A percentile compares a stretch with the other conserved stretches of the same genome.
phyloP scores from a whole-genome alignment of 257 asterid genomes.

The Coffea canephora region DNA sequence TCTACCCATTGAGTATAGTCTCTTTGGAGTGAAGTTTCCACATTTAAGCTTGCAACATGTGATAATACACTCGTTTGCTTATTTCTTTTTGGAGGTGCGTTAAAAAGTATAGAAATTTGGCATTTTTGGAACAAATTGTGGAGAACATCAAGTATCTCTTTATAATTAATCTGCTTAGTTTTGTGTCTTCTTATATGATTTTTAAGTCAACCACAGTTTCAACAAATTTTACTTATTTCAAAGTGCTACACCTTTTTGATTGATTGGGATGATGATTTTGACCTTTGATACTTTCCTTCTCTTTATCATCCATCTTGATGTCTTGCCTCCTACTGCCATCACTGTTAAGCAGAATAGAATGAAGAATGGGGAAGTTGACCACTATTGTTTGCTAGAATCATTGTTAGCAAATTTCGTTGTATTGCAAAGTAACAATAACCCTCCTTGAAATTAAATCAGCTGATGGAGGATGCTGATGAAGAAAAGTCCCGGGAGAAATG shows the following conservation, averaged over 20 bases:
- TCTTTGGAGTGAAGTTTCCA: too few relatives aligned
- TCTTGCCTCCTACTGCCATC: neutral
- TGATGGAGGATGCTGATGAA: conserved; percentile 48
- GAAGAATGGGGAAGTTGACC: too few relatives aligned
- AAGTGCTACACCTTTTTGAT: too few relatives aligned
- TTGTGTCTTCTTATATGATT: too few relatives aligned
- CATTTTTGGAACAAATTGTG: neutral
- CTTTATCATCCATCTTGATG: neutral
- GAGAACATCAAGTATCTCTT: neutral
- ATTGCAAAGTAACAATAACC: neutral
- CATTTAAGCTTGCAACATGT: too few relatives aligned
- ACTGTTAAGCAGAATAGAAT: neutral
- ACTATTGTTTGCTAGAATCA: too few relatives aligned
- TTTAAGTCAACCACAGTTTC: too few relatives aligned
- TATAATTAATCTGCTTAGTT: too few relatives aligned
- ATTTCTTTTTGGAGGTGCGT: neutral
- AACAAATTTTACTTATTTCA: too few relatives aligned
- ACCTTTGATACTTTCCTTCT: neutral
- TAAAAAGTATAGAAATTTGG: neutral
- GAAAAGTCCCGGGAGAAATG: conserved; percentile 57
- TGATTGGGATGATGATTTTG: neutral
- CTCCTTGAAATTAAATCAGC: conserved; percentile 18
- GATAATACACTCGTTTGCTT: too few relatives aligned
- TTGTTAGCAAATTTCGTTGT: neutral
- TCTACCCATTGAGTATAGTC: too few relatives aligned